Conservation (phyloP, 108 stramenopile species). For the Fragilaria crotonensis region DNA sequence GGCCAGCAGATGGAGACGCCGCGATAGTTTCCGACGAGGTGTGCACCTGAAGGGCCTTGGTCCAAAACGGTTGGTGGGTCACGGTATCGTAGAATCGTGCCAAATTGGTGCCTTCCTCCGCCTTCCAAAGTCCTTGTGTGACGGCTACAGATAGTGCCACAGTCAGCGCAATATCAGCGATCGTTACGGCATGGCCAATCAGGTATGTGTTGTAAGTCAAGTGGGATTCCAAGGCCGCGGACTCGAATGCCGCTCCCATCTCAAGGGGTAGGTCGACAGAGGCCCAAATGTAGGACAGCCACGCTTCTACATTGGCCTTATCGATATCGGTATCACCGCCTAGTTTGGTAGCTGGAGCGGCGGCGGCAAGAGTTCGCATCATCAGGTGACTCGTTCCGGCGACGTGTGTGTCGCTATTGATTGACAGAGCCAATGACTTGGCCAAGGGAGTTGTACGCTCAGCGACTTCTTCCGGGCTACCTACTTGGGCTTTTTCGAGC, state of each 20-base stretch:
- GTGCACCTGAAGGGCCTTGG: neutral
- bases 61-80: conserved; percentile 4
- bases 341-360: conserved; percentile 11
- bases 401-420: conserved; percentile 1
- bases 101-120: neutral
- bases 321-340: conserved; percentile 15
- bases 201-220: conserved; percentile 13
- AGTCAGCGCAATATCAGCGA: conserved; percentile 16
- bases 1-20: conserved; percentile 6
- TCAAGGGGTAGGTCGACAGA: conserved; percentile 24
- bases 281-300: conserved; percentile 29
- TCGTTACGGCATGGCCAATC: conserved; percentile 12
- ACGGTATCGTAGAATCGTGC: neutral
- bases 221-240: conserved; percentile 6
- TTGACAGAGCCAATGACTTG: conserved; percentile 13
- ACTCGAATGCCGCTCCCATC: conserved; percentile 2
- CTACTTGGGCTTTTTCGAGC: neutral
- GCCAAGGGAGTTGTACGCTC: conserved; percentile 4
- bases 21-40: conserved; percentile 1
- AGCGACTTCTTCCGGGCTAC: neutral
- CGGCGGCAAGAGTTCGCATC: conserved; percentile 18
- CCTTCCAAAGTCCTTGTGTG: too few relatives aligned
- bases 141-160: neutral
- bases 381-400: conserved; percentile 9
- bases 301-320: conserved; percentile 24